Conservation (phyloP, 257 asterid species). For the Plantago ovata region DNA sequence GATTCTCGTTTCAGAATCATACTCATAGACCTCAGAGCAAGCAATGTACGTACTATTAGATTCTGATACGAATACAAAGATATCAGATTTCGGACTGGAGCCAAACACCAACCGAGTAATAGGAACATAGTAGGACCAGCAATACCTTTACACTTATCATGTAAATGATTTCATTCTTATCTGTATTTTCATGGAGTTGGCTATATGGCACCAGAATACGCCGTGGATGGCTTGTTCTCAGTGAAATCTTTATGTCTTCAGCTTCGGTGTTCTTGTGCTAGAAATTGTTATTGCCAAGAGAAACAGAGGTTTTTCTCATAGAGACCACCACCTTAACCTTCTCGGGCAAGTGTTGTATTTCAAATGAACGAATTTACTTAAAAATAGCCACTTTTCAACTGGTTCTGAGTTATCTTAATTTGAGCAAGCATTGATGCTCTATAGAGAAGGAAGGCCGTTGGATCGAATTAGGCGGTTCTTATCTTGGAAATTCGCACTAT, state of each 20-base stretch:
- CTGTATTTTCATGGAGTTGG: slow-evolving; percentile 22
- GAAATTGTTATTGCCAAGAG: slow-evolving; percentile 29
- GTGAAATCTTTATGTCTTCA: slow-evolving; percentile 34
- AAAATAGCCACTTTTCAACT: no score
- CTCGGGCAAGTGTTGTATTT: slow-evolving; percentile 24
- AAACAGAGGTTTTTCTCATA: slow-evolving; percentile 24
- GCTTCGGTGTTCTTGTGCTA: slow-evolving; percentile 31
- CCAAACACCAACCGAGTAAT: slow-evolving; percentile 30
- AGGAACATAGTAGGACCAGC: slow-evolving; percentile 30
- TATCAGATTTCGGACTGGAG: slow-evolving; percentile 39
- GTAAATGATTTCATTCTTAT: not conserved
- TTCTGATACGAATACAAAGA: slow-evolving; percentile 33
- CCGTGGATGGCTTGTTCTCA: slow-evolving; percentile 30
- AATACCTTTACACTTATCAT: not conserved
- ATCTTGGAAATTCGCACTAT: slow-evolving; percentile 4
- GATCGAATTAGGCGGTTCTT: slow-evolving; percentile 30
- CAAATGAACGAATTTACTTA: no score
- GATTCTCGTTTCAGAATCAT: slow-evolving; percentile 33
- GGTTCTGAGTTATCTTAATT: no score
- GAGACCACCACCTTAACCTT: slow-evolving; percentile 29
- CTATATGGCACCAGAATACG: slow-evolving; percentile 40
- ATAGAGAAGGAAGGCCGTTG: slow-evolving; percentile 30
- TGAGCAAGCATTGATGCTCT: slow-evolving; percentile 32
- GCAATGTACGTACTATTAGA: slow-evolving; percentile 31
- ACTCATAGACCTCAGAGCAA: slow-evolving; percentile 33